Evolutionary conservation across 1,139 yeast species (phyloP), one percentile per base, ranked within the genome.

Genomic region (Suhomyces bolitotheri): DNA sequence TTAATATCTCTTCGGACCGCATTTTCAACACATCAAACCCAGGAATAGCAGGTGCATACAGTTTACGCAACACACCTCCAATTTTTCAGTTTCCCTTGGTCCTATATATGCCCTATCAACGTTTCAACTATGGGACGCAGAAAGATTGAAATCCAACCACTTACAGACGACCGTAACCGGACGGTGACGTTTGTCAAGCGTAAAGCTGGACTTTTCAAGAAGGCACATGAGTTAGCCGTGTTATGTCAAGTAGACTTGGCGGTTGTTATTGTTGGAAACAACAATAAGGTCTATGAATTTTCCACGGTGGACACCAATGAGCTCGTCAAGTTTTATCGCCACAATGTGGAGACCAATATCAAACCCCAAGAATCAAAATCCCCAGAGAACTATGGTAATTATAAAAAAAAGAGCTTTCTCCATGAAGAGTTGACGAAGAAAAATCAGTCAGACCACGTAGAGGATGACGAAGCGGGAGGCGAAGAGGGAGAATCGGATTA

Each of bases 231-330:
- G 61, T 72, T 92, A 41, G 82, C 97, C 1, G 90, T 90, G 14
- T 70, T 92, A 36, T 90, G 98, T 58, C 94, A 88, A 46, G 96
- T 89, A 7, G 97, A 92, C 55, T 73, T 92, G 33, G 94, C 97
- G 2, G 94, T 92, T 22, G 80, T 92, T 16, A 88, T 92, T 21
- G 72, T 89, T 30, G 96, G 96, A n/a, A 78, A 78, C 53, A 88
- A 87, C 61, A 83, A 86, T 48, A 79, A 78, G 53, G 72, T 86
- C 29, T 86, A 83, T 57, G 96, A 90, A 61, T 90, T 82, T 53
- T 77, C 90, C 5, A 80, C 95, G 5, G 82, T 81, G 16, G 80
- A 82, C 44, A 71, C 85, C 7, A 68, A 73, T 20, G 82, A 81
- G 33, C 62, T 90, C 29, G 59, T 89, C 28, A 64, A 71, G 9